Conservation (phyloP, 768 basidiomycete species). For the Mycena latifolia region DNA sequence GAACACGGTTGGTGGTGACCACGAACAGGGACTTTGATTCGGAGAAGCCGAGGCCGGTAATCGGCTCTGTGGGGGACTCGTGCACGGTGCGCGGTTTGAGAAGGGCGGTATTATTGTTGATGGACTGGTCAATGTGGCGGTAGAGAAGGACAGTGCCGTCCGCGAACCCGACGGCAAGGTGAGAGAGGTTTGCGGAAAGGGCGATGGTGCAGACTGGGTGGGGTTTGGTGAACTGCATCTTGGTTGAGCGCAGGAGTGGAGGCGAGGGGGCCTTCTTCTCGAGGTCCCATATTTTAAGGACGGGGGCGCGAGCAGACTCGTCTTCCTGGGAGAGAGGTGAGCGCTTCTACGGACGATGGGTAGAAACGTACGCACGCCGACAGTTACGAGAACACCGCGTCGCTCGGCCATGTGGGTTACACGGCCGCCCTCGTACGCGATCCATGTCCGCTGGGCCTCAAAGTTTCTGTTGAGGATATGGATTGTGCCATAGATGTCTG, state of each 20-base stretch:
- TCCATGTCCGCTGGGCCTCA: conserved; percentile 78
- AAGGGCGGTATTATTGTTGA: conserved; percentile 81
- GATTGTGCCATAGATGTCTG: conserved; percentile 88
- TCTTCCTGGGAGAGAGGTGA: conserved; percentile 71
- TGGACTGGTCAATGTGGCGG: conserved; percentile 91
- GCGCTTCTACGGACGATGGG: neutral
- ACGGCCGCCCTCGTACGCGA: conserved; percentile 82
- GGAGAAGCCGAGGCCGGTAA: conserved; percentile 92
- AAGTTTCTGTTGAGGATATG: conserved; percentile 84
- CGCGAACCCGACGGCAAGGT: conserved; percentile 93
- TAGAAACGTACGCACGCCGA: conserved; percentile 75
- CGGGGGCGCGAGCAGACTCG: conserved; percentile 69
- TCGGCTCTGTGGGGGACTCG: conserved; percentile 88
- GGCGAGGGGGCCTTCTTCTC: conserved; percentile 74
- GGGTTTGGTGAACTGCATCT: conserved; percentile 82
- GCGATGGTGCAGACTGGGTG: conserved; percentile 90
- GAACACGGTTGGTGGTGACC: conserved; percentile 87
- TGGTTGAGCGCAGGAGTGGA: conserved; percentile 76
- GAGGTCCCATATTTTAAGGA: conserved; percentile 93
- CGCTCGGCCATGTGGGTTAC: conserved; percentile 91
- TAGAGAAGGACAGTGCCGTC: conserved; percentile 95
- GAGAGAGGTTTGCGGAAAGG: conserved; percentile 79
- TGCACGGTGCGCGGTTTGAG: conserved; percentile 90
- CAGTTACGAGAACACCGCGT: conserved; percentile 84
- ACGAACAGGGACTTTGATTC: conserved; percentile 85